Conservation (phyloP, 768 basidiomycete genomes). For the Tulasnella sp. region DNA sequence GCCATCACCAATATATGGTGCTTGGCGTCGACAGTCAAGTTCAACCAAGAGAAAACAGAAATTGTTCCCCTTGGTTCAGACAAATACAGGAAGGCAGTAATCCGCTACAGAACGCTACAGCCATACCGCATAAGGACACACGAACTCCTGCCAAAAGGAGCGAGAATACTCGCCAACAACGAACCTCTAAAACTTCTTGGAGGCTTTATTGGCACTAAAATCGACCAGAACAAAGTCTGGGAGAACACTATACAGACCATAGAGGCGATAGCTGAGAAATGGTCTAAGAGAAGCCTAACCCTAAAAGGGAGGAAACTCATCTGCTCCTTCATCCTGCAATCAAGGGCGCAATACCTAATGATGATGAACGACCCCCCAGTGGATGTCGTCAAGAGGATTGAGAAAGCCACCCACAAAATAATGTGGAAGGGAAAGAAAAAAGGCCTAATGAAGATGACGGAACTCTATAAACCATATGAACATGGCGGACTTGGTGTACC, state of each 20-base stretch:
- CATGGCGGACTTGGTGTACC: background rate
- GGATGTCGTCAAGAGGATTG: background rate
- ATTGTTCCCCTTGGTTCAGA: background rate
- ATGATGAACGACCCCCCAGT: background rate
- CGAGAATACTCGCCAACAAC: background rate
- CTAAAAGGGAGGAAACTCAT: background rate
- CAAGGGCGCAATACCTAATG: background rate
- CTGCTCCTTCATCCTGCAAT: background rate
- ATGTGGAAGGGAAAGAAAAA: constrained; percentile 16
- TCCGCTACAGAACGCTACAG: too few species aligned
- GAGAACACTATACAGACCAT: background rate
- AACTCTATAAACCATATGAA: background rate
- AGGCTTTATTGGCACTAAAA: constrained; percentile 37
- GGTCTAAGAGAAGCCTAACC: background rate
- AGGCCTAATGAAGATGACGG: background rate
- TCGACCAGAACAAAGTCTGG: constrained; percentile 33
- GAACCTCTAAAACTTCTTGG: constrained; percentile 36
- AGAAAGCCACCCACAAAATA: background rate
- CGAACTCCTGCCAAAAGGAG: background rate
- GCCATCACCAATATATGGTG: background rate
- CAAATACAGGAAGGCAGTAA: background rate
- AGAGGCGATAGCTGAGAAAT: background rate
- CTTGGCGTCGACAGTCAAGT: background rate
- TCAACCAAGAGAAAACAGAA: background rate
- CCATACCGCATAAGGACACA: background rate